Conservation (phyloP, 2,329 filamentous ascomycete species). For the Alternaria hordeiaustralica region DNA sequence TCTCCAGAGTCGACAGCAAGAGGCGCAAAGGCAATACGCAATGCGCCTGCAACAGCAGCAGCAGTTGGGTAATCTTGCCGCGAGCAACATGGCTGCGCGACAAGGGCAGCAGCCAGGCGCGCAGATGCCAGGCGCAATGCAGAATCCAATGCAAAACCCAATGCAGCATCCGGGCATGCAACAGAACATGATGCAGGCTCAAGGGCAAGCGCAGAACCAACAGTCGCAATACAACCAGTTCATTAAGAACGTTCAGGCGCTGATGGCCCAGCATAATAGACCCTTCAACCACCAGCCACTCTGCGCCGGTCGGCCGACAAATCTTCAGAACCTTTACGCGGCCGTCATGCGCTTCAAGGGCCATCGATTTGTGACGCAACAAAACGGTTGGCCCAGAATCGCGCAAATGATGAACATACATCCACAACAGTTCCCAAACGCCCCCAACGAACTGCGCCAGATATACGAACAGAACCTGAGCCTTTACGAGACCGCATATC, state of each 20-base stretch:
- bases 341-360: constrained; percentile 78
- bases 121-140: constrained; percentile 46
- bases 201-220: constrained; percentile 19
- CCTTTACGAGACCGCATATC: constrained; percentile 76
- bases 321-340: constrained; percentile 78
- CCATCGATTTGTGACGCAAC: constrained; percentile 73
- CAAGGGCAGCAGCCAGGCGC: constrained; percentile 46
- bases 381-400: constrained; percentile 76
- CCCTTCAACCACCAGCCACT: constrained; percentile 77
- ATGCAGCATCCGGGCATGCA: constrained; percentile 40
- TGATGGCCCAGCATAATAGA: constrained; percentile 76
- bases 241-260: constrained; percentile 75
- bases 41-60: constrained; percentile 79
- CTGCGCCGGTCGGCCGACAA: constrained; percentile 75
- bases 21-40: constrained; percentile 82
- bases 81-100: constrained; percentile 49
- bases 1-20: constrained; percentile 57
- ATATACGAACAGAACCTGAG: constrained; percentile 78
- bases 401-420: constrained; percentile 60
- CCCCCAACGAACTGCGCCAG: constrained; percentile 70
- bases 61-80: constrained; percentile 56
- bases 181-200: constrained; percentile 38
- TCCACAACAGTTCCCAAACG: constrained; percentile 61
- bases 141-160: constrained; percentile 17
- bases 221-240: constrained; percentile 41